Evolutionary conservation across 345 rosid genomes (phyloP).

Genomic region (Murraya koenigii): DNA sequence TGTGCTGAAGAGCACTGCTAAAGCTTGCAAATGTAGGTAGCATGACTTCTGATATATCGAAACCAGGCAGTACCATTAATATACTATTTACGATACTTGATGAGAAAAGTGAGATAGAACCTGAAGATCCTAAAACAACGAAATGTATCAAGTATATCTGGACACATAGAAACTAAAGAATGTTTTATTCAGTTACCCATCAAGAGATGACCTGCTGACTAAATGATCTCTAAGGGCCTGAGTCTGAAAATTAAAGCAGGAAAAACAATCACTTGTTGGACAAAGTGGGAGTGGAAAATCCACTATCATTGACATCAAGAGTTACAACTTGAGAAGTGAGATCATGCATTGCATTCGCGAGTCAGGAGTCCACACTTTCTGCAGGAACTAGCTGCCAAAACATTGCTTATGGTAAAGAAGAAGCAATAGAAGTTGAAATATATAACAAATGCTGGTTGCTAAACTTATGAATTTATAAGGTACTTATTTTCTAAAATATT

Average conservation of each 20-base stretch:
- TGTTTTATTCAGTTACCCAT: too few relatives aligned
- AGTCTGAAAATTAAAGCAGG: slow-evolving; percentile 36
- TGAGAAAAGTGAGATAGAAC: too few relatives aligned
- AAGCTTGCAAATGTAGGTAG: too few relatives aligned
- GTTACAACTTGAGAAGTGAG: slow-evolving; percentile 40
- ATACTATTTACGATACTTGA: too few relatives aligned
- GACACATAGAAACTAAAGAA: too few relatives aligned
- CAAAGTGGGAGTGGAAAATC: slow-evolving; percentile 58
- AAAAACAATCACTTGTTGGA: slow-evolving; percentile 37
- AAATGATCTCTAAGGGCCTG: slow-evolving; percentile 31
- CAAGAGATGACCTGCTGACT: too few relatives aligned
- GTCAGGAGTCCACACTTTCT: slow-evolving; percentile 47
- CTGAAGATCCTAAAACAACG: too few relatives aligned
- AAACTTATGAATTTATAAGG: slow-evolving; percentile 49
- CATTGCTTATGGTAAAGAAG: slow-evolving; percentile 25
- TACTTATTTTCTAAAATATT: neutral
- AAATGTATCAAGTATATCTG: too few relatives aligned
- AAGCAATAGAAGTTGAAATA: slow-evolving; percentile 33
- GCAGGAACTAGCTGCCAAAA: slow-evolving; percentile 37
- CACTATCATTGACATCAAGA: slow-evolving; percentile 45
- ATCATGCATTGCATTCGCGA: slow-evolving; percentile 45
- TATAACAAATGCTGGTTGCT: slow-evolving; percentile 36
- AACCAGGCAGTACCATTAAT: too few relatives aligned
- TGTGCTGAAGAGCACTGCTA: too few relatives aligned
- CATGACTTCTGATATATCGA: too few relatives aligned